A percentile compares a stretch with the other conserved stretches of the same genome.
Evolutionary conservation across 306 rosid genomes (phyloP).

Genomic region (Styphnolobium japonicum): DNA sequence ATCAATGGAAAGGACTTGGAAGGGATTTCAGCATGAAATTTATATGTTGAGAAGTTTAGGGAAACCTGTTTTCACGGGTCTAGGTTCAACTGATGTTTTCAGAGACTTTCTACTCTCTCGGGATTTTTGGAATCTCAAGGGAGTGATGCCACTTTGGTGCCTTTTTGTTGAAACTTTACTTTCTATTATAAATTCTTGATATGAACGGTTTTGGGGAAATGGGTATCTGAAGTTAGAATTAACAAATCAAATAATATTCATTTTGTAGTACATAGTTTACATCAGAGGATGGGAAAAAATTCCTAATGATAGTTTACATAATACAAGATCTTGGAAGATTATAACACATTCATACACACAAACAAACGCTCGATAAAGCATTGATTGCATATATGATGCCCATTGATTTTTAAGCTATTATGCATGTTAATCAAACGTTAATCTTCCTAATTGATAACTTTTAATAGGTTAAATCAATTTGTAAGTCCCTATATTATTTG

Average conservation of each 20-base stretch:
- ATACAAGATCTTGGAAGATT: not conserved
- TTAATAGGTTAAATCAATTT: too few species aligned
- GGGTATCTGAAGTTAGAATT: not conserved
- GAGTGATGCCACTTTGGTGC: not conserved
- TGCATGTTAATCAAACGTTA: not conserved
- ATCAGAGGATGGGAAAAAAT: not conserved
- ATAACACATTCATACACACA: not conserved
- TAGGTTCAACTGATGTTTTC: not conserved
- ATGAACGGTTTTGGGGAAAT: not conserved
- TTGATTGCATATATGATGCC: not conserved
- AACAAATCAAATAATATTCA: not conserved
- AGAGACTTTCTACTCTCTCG: not conserved
- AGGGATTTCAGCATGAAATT: not conserved
- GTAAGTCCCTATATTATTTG: too few species aligned
- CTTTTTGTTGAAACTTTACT: not conserved
- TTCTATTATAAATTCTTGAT: not conserved
- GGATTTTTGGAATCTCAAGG: constrained; percentile 7
- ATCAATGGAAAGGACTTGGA: not conserved
- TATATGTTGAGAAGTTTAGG: not conserved
- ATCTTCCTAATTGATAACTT: not conserved
- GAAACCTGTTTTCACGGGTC: not conserved
- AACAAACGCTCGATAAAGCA: not conserved
- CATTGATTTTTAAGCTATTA: not conserved
- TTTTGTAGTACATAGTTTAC: not conserved
- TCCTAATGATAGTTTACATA: not conserved